Conservation (phyloP, 1,139 yeast species). For the Hyphopichia burtonii region DNA sequence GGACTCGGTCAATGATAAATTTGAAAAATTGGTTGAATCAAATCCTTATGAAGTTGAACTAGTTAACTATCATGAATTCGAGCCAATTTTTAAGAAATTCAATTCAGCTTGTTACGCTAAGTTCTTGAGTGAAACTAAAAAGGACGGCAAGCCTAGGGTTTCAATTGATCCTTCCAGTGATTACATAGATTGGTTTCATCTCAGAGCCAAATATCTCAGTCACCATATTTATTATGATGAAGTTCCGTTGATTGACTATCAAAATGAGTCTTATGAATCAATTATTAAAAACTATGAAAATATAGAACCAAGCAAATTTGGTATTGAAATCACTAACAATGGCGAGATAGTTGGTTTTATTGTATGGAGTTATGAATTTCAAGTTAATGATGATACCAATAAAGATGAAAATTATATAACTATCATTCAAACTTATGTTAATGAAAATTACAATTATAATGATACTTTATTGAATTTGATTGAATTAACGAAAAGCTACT, state of each 20-base stretch:
- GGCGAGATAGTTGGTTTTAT: constrained; percentile 28
- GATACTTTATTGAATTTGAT: constrained; percentile 21
- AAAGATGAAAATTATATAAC: constrained; percentile 23
- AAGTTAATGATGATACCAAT: constrained; percentile 5
- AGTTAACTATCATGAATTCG: constrained; percentile 33
- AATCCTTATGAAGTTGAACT: constrained; percentile 20
- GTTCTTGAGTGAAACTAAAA: constrained; percentile 15
- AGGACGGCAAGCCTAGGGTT: constrained; percentile 31
- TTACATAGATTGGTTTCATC: constrained; percentile 45
- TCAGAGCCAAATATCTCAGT: constrained; percentile 38
- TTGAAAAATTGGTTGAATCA: constrained; percentile 14
- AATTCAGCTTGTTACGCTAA: constrained; percentile 17
- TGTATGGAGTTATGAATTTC: constrained; percentile 44
- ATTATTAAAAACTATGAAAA: constrained; percentile 20
- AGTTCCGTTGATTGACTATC: constrained; percentile 19
- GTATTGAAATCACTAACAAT: constrained; percentile 21
- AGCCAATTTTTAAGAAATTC: constrained; percentile 22
- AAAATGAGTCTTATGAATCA: constrained; percentile 21
- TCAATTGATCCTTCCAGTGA: constrained; percentile 28
- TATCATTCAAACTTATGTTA: constrained; percentile 26
- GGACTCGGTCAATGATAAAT: not conserved
- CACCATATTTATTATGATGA: constrained; percentile 19
- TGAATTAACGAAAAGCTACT: constrained; percentile 20
- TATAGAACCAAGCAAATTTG: constrained; percentile 29
- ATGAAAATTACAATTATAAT: constrained; percentile 17